Evolutionary conservation across 1,284 basidiomycete genomes (phyloP), one percentile per base, ranked within the genome.

Genomic region (Inonotus hispidus): DNA sequence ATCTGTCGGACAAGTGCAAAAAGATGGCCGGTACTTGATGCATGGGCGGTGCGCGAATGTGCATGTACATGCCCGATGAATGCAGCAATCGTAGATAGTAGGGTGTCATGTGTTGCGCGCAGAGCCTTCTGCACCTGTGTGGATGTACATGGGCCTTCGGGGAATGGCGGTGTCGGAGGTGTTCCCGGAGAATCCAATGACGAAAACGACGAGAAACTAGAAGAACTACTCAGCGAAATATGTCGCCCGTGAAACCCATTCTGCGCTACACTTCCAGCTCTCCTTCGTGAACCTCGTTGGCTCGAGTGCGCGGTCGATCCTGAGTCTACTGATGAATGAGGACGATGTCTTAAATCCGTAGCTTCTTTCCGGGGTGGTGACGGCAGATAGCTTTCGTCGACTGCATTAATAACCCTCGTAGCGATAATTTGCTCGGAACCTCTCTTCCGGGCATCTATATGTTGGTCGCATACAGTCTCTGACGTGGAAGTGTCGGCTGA

Each of bases 61-160:
- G 92, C 92, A 70, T 99, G 95, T 1, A 94, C 91, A 69, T 98
- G 95, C 0, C 95, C 95, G 68, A 99, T 96, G 72, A 99, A 95
- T 2, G 95, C 95, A 11, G 96, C 95, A 68, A 98, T 93, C 16
- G 93, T 92, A 3, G 93, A 96, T 6, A 98, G 79, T 65, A 97
- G 90, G 63, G 90, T 85, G 69, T 96, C 93, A 71, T 96, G 93
- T 10, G 92, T 91, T 57, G 79, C 73, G 21, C 87, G 84, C 29
- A 93, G 77, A 3, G 83, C 82, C 58, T 88, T 85, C 72, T 88
- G 79, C 3, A 92, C 83, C 67, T 88, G 83, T 2, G 78, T 71
- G 32, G 83, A 79, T 21, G 81, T 84, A 52, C 84, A 83, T 29
- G 87, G 84, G 6, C 90, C 89, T 45, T 79, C 78, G 45, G 90